phyloP scores from a whole-genome alignment of 192 early-diverging fungal genomes.

The Phlyctochytrium arcticum region DNA sequence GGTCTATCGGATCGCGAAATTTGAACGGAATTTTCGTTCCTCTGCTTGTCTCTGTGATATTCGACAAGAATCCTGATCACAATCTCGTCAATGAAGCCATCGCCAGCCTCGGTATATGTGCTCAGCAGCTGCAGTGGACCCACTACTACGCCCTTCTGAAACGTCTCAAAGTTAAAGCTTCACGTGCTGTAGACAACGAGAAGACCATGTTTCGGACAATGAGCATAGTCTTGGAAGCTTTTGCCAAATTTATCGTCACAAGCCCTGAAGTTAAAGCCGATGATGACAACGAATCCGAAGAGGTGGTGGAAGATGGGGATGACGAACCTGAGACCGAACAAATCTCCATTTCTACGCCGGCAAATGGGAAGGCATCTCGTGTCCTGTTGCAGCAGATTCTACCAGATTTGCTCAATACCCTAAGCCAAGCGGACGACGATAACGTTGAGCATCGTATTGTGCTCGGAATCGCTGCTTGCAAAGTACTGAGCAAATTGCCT shows the following conservation, averaged over 20 bases:
- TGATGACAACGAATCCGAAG: conserved; percentile 25
- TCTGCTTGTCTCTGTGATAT: conserved; percentile 81
- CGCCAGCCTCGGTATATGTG: conserved; percentile 65
- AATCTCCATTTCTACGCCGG: conserved; percentile 26
- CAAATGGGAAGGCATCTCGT: conserved; percentile 71
- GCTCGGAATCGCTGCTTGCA: conserved; percentile 78
- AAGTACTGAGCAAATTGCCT: conserved; percentile 79
- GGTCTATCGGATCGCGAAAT: conserved; percentile 42
- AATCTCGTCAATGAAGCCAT: conserved; percentile 83
- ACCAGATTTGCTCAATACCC: conserved; percentile 73
- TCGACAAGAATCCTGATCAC: conserved; percentile 64
- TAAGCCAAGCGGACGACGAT: conserved; percentile 66
- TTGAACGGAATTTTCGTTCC: conserved; percentile 77
- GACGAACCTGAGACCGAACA: conserved; percentile 22
- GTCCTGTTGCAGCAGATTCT: conserved; percentile 76
- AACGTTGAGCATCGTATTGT: conserved; percentile 78
- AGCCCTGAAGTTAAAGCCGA: conserved; percentile 5
- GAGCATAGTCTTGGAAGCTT: conserved; percentile 77
- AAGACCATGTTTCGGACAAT: conserved; percentile 79
- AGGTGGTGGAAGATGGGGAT: conserved; percentile 24
- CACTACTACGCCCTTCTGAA: conserved; percentile 76
- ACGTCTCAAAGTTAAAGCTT: conserved; percentile 64
- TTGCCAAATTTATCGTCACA: too few relatives aligned
- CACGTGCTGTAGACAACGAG: conserved; percentile 66
- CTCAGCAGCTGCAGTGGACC: conserved; percentile 72